Conservation (phyloP, 805 yeast genomes). For the Candida namnaoensis region DNA sequence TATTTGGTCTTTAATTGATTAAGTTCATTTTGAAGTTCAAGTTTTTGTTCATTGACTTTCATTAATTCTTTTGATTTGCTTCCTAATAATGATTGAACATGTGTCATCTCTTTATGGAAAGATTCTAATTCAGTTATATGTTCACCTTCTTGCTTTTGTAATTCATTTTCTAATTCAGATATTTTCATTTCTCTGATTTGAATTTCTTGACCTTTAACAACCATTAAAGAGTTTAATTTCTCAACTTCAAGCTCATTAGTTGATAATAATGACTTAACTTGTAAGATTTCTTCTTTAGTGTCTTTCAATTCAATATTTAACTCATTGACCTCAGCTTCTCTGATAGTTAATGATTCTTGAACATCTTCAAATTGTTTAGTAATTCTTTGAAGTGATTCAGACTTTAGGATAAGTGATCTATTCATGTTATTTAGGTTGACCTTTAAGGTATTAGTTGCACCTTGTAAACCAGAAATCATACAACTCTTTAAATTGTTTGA, state of each 20-base stretch:
- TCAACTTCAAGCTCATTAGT: slow-evolving; percentile 5
- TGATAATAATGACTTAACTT: slow-evolving; percentile 2
- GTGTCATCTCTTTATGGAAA: slow-evolving; percentile 24
- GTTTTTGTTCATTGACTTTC: slow-evolving; percentile 18
- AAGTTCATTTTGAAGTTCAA: slow-evolving; percentile 11
- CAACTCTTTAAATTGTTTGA: slow-evolving; percentile 2
- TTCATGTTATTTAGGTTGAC: background rate
- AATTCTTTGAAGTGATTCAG: no score
- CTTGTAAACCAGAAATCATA: slow-evolving; percentile 5
- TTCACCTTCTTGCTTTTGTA: slow-evolving; percentile 25
- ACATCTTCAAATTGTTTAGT: slow-evolving; percentile 5
- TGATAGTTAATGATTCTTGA: slow-evolving; percentile 11
- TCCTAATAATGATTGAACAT: slow-evolving; percentile 21
- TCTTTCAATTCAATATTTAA: slow-evolving; percentile 11
- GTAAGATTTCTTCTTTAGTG: slow-evolving; percentile 2
- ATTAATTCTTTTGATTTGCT: slow-evolving; percentile 18
- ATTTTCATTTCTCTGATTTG: no score
- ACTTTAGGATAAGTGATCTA: background rate
- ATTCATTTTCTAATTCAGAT: slow-evolving; percentile 15
- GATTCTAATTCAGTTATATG: slow-evolving; percentile 26
- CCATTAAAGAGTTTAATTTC: slow-evolving; percentile 7
- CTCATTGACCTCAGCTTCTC: slow-evolving; percentile 20
- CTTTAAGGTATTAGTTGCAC: slow-evolving; percentile 4
- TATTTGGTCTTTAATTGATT: slow-evolving; percentile 16
- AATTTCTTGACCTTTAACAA: slow-evolving; percentile 13